These are phyloP conservation scores for Botrytis elliptica DNA, from an alignment of 2,329 filamentous ascomycete genomes.

Conservation along the genomic window DNA sequence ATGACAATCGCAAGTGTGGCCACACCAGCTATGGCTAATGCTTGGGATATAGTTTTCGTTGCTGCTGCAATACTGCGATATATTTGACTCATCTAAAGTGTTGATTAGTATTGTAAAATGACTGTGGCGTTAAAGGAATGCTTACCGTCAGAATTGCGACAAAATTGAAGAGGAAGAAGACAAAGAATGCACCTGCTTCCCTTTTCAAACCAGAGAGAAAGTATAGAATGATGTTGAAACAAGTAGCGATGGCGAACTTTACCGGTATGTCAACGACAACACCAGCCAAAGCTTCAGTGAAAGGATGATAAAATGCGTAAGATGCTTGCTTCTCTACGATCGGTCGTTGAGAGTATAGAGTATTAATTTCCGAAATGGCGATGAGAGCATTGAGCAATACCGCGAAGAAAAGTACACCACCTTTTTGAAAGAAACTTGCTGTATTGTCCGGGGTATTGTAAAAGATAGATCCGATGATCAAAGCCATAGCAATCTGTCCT, in stretches of 20 bases:
- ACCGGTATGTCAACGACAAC: constrained; percentile 86
- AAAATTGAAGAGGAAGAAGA: constrained; percentile 55
- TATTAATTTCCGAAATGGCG: constrained; percentile 64
- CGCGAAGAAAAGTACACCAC: constrained; percentile 66
- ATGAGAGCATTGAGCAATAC: constrained; percentile 67
- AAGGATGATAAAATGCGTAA: constrained; percentile 89
- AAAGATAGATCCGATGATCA: constrained; percentile 65
- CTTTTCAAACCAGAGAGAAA: constrained; percentile 73
- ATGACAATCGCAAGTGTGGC: constrained; percentile 41
- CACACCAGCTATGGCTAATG: constrained; percentile 61
- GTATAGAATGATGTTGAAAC: constrained; percentile 80
- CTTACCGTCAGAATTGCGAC: constrained; percentile 57
- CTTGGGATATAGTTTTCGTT: constrained; percentile 66
- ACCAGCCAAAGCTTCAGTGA: constrained; percentile 80
- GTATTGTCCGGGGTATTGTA: constrained; percentile 57
- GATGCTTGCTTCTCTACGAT: constrained; percentile 89
- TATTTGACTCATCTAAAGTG: constrained; percentile 68
- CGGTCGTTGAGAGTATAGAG: constrained; percentile 77
- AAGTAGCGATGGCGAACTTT: constrained; percentile 70
- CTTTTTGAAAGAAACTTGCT: constrained; percentile 59
- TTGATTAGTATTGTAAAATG: constrained; percentile 63
- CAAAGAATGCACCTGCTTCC: constrained; percentile 77
- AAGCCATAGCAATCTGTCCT: constrained; percentile 49
- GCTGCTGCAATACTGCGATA: constrained; percentile 72
- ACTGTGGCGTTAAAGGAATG: constrained; percentile 46